phyloP scores from a whole-genome alignment of 2,329 filamentous ascomycete genomes.

The Phyllosticta capitalensis region DNA sequence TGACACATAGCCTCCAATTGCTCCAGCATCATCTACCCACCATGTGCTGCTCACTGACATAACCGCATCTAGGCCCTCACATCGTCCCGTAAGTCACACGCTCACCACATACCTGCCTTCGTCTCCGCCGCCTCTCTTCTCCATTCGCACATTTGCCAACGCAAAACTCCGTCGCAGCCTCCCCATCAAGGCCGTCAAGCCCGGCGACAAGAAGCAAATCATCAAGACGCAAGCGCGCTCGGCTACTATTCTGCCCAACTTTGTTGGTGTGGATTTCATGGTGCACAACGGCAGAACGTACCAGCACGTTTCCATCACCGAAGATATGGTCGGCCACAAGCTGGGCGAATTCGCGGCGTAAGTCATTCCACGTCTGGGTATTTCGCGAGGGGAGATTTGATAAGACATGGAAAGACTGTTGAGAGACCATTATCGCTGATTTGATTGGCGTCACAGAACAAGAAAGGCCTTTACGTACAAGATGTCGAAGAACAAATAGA shows the following conservation, averaged over 20 bases:
- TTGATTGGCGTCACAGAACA: conserved; percentile 39
- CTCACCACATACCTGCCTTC: conserved; percentile 3
- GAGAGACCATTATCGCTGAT: conserved; percentile 12
- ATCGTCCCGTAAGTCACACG: conserved; percentile 54
- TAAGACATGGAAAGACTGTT: not conserved
- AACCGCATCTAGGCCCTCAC: conserved; percentile 48
- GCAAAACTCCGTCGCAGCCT: conserved; percentile 36
- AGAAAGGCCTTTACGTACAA: conserved; percentile 60
- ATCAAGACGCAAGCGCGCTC: conserved; percentile 81
- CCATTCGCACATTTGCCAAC: not conserved
- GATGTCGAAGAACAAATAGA: conserved; percentile 59
- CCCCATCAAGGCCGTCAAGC: conserved; percentile 52
- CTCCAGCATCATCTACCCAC: not conserved
- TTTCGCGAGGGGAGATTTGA: no score
- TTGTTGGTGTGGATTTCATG: conserved; percentile 81
- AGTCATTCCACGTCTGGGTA: no score
- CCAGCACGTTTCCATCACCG: conserved; percentile 71
- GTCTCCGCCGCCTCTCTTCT: not conserved
- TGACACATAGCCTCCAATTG: not conserved
- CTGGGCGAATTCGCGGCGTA: conserved; percentile 86
- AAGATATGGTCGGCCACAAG: conserved; percentile 95
- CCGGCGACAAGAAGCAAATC: conserved; percentile 56
- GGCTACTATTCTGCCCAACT: conserved; percentile 85
- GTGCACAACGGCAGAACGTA: conserved; percentile 89
- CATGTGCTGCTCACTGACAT: conserved; percentile 17